A percentile compares a stretch with the other conserved stretches of the same genome.
Evolutionary conservation across 2,329 filamentous ascomycete genomes (phyloP).

Genomic region (Huntiella omanensis): DNA sequence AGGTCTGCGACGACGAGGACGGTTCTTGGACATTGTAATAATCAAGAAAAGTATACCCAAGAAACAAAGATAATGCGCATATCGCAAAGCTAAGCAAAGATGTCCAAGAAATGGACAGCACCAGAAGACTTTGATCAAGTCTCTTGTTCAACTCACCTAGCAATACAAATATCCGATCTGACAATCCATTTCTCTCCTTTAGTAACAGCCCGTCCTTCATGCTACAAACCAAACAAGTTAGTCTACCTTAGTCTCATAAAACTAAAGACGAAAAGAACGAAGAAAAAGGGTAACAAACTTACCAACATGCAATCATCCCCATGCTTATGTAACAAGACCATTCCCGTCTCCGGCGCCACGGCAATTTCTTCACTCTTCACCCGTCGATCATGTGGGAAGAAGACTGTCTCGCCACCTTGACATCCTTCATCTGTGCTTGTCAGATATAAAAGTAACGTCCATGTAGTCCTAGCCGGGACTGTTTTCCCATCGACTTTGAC

Average conservation of each 20-base stretch:
- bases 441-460: conserved; percentile 79
- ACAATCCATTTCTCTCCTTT: conserved; percentile 84
- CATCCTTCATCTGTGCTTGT: conserved; percentile 59
- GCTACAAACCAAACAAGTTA: conserved; percentile 23
- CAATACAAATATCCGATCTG: conserved; percentile 59
- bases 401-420: conserved; percentile 74
- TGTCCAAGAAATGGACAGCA: too few relatives aligned
- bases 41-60: too few relatives aligned
- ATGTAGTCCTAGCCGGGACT: conserved; percentile 47
- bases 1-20: too few relatives aligned
- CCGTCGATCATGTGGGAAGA: conserved; percentile 54
- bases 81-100: too few relatives aligned
- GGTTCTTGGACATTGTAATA: too few relatives aligned
- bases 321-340: conserved; percentile 73
- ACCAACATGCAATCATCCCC: conserved; percentile 72
- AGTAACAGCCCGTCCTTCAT: conserved; percentile 65
- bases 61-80: too few relatives aligned
- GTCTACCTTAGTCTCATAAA: conserved; percentile 6
- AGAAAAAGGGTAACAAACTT: conserved; percentile 16
- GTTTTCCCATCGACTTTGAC: conserved; percentile 23
- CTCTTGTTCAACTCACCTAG: background rate
- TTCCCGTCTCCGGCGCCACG: conserved; percentile 62
- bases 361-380: conserved; percentile 44
- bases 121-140: too few relatives aligned
- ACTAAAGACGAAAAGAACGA: conserved; percentile 9